Base-by-base conservation (phyloP, 495 filamentous ascomycete genomes). In the Penicillium turbatum region DNA sequence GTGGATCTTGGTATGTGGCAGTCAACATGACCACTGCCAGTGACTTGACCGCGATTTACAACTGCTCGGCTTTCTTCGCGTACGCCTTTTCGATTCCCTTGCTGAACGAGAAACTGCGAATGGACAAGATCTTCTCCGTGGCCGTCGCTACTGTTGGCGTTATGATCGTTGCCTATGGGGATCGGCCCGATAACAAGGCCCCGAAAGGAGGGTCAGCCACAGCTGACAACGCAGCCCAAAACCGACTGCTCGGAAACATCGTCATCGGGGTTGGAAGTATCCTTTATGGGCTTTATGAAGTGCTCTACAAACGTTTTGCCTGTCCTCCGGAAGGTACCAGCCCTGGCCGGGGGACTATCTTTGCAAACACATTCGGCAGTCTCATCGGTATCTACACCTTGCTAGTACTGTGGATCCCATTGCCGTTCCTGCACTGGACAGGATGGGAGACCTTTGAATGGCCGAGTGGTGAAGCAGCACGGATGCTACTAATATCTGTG, bases 21-120 rank as follows among this genome's bases (percentile, higher is more conserved):
- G 92, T 98, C 35, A 87, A 88, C 66, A 75, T 96, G 79, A 98
- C 93, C 0, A 93, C 88, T 11, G 85, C 93, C 21, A 87, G 85
- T 59, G 93, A 98, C 63, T 74, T 98, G 49, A 98, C 93, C 0
- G 93, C 93, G 21, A 98, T 98, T 64, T 98, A 97, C 79, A 98
- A 98, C 69, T 98, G 93, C 78, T 95, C 89, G 44, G 92, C 93
- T 42, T 98, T 98, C 72, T 98, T 97, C 69, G 93, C 93, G 29
- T 98, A 98, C 65, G 92, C 85, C 9, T 98, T 98, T 63, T 90
- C 87, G 40, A 89, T 98, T 19, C 90, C 90, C 0, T 65, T 98
- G 11, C 76, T 98, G 0, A 85, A 89, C 26, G 93, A 98, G 68
- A 86, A 85, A 63, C 62, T 95, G 10, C 83, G 87, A 3, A 66